Percentiles rank a stretch among this genome's conserved stretches.
phyloP scores from a whole-genome alignment of 495 filamentous ascomycete species.

The Penicillium pancosmium region DNA sequence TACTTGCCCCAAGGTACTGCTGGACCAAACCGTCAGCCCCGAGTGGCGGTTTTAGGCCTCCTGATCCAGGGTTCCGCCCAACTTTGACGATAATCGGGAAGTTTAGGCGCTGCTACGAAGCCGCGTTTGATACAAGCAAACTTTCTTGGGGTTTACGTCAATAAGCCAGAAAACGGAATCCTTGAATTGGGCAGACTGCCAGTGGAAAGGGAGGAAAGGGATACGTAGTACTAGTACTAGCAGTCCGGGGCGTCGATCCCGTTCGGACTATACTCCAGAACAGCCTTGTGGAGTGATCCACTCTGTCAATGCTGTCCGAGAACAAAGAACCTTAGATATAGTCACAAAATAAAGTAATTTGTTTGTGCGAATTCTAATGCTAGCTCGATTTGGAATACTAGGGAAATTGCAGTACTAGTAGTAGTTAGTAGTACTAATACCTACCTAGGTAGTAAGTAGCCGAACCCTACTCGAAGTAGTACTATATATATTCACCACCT shows the following conservation, averaged over 20 bases:
- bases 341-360: not conserved
- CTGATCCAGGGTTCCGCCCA: constrained; percentile 17
- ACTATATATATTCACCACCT: too few relatives aligned
- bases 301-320: not conserved
- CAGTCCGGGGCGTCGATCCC: not conserved
- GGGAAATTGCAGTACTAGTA: too few relatives aligned
- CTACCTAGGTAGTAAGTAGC: too few relatives aligned
- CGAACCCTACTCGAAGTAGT: too few relatives aligned
- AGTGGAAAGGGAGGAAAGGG: not conserved
- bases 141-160: not conserved
- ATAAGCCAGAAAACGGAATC: not conserved
- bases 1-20: constrained; percentile 20
- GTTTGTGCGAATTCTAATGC: not conserved
- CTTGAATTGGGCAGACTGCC: not conserved
- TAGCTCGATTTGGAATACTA: too few relatives aligned
- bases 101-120: constrained; percentile 9
- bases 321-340: too few relatives aligned
- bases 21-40: constrained; percentile 3
- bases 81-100: constrained; percentile 18
- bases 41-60: constrained; percentile 24
- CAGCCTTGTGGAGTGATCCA: constrained; percentile 6
- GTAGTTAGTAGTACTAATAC: too few relatives aligned
- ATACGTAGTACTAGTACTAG: not conserved
- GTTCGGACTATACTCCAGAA: not conserved
- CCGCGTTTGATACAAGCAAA: not conserved